Evolutionary conservation across 2,329 filamentous ascomycete species (phyloP).

Genomic region (Penicillium oxalicum): DNA sequence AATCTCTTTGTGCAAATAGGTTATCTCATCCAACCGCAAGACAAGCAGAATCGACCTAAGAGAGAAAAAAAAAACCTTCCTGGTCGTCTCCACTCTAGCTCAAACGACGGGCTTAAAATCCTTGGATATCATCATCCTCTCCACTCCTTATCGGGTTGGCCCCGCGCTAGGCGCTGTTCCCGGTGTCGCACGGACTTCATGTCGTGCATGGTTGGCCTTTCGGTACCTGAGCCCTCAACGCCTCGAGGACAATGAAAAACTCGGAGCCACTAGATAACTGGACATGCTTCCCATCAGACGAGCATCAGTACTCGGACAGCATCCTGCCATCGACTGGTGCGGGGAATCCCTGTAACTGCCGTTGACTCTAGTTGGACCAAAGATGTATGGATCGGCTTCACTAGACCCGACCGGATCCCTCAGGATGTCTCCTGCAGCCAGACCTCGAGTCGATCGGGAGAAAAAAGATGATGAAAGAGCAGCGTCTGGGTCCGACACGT

Average conservation of each 20-base stretch:
- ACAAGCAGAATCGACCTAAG: no score
- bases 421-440: no score
- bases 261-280: not conserved
- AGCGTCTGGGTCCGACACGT: no score
- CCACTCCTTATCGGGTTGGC: slow-evolving; percentile 31
- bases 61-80: no score
- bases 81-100: no score
- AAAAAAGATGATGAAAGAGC: no score
- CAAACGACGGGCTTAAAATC: not conserved
- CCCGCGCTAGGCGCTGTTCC: slow-evolving; percentile 26
- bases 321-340: not conserved
- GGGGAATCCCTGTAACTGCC: slow-evolving; percentile 2
- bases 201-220: slow-evolving; percentile 7
- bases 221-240: slow-evolving; percentile 11
- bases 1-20: no score
- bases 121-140: slow-evolving; percentile 22
- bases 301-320: no score
- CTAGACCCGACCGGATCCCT: no score
- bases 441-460: no score
- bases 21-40: no score
- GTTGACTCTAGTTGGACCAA: not conserved
- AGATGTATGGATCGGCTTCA: not conserved
- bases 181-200: slow-evolving; percentile 14
- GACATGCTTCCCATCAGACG: no score
- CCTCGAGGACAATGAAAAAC: not conserved